Base-by-base conservation (phyloP, 78 protist genomes). In the Polysphondylium violaceum region DNA sequence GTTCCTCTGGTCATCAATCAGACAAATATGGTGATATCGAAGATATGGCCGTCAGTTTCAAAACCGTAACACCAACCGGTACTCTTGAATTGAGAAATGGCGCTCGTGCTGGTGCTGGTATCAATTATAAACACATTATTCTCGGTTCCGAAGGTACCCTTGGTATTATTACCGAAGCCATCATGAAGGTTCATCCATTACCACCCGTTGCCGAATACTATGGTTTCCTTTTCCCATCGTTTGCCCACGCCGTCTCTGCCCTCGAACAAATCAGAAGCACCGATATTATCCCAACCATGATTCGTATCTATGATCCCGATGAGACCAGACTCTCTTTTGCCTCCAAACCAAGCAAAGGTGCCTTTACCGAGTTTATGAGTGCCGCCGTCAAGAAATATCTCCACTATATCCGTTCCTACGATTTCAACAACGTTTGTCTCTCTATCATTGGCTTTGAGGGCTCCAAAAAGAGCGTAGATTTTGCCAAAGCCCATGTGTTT, bases 11-110 rank as follows among this genome's bases (percentile, higher is more conserved):
- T 56, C 91, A 83, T 83, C 79, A 69, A 59, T 83, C 91, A 68
- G 97, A 85, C 69, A 88, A 94, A 92, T 95, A 96, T 88, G 98
- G 98, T 29, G 95, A 95, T 64, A 96, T 96, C 23, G 98, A 96
- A 59, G 96, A 96, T 74, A 91, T 96, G 79, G 33, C 92, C n/a
- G 83, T 96, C 12, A 36, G 74, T 33, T 63, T 94, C 61, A 95
- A 64, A 75, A 76, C 95, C 47, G 97, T 93, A 23, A 95, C 98
- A 44, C 93, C 97, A 40, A 63, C 77, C 17, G 98, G 98, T 25
- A 95, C 96, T 2, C 43, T 96, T 25, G 95, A 83, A n/a, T 43
- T 83, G 12, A 79, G 86, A 91, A 89, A 81, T 53, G 74, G 76
- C 31, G 86, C 93, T 61, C 27, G 68, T 27, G 78, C 86, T 55